These are phyloP conservation scores for Didymella segeticola DNA, from an alignment of 2,329 filamentous ascomycete species.

Conservation along the genomic window DNA sequence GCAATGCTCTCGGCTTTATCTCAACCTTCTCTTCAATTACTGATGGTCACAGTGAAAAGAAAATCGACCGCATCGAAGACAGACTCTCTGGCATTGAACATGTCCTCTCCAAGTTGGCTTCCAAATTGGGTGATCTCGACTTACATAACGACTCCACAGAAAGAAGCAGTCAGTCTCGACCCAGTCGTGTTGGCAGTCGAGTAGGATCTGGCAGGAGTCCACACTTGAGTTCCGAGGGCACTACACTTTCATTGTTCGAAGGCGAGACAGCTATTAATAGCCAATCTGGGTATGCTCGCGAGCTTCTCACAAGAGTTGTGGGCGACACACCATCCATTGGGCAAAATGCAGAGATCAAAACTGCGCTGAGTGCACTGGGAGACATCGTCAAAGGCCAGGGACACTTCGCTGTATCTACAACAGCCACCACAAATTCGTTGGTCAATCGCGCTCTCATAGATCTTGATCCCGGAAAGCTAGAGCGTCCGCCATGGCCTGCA, in stretches of 20 bases:
- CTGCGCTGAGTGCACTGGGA: conserved; percentile 42
- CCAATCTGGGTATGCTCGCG: conserved; percentile 57
- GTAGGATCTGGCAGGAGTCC: conserved; percentile 21
- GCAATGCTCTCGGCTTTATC: too few relatives aligned
- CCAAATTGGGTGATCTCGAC: conserved; percentile 38
- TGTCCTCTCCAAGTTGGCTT: conserved; percentile 47
- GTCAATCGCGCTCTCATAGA: conserved; percentile 36
- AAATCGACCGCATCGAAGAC: conserved; percentile 61
- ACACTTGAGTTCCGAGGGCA: conserved; percentile 32
- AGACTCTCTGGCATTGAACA: conserved; percentile 58
- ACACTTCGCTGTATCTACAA: conserved; percentile 23
- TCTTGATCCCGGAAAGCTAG: conserved; percentile 35
- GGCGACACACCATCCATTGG: conserved; percentile 43
- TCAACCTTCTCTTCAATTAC: too few relatives aligned
- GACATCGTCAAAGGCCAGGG: conserved; percentile 41
- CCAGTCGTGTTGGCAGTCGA: conserved; percentile 25
- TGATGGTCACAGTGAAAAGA: conserved; percentile 56
- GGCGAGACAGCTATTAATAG: conserved; percentile 58
- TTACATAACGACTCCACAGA: conserved; percentile 29
- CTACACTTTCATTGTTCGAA: conserved; percentile 51
- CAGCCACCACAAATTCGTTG: conserved; percentile 17
- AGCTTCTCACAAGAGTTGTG: conserved; percentile 53
- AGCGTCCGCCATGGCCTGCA: conserved; percentile 40
- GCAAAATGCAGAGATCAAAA: conserved; percentile 43
- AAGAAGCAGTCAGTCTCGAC: conserved; percentile 34